phyloP scores from a whole-genome alignment of 1,284 basidiomycete species.

The Taiwanofungus camphoratus region DNA sequence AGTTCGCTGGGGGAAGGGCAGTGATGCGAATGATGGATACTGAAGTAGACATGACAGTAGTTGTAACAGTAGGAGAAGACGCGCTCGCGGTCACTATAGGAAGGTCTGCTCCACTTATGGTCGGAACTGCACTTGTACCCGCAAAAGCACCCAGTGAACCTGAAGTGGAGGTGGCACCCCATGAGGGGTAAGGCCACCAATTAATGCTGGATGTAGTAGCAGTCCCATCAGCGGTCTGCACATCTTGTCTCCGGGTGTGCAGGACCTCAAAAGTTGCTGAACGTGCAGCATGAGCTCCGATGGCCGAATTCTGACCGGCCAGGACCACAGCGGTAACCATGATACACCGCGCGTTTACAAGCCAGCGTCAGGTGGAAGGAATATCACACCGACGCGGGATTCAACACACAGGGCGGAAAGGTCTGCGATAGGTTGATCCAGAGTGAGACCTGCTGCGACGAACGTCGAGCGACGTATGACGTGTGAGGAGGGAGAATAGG shows the following conservation, averaged over 20 bases:
- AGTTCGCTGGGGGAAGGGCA: conserved; percentile 34
- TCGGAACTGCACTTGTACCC: background rate
- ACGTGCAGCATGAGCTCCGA: too few relatives aligned
- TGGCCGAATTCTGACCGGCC: too few relatives aligned
- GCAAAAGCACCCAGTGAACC: background rate
- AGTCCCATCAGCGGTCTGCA: background rate
- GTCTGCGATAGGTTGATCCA: conserved; percentile 58
- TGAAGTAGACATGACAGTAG: conserved; percentile 1
- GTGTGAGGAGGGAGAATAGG: conserved; percentile 63
- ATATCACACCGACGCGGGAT: conserved; percentile 40
- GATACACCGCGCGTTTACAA: background rate
- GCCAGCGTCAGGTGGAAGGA: conserved; percentile 29
- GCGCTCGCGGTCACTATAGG: background rate
- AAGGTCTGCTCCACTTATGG: background rate
- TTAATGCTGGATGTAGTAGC: conserved; percentile 14
- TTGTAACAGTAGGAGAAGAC: background rate
- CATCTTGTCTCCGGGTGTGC: too few relatives aligned
- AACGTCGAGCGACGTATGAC: conserved; percentile 68
- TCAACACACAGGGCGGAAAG: conserved; percentile 65
- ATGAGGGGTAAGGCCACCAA: conserved; percentile 24
- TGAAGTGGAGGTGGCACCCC: conserved; percentile 8
- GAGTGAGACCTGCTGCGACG: conserved; percentile 60
- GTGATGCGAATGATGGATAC: conserved; percentile 28
- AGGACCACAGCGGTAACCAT: too few relatives aligned
- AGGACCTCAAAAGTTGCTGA: too few relatives aligned